Conservation (phyloP, 768 basidiomycete genomes). For the Leccinellum albellum region DNA sequence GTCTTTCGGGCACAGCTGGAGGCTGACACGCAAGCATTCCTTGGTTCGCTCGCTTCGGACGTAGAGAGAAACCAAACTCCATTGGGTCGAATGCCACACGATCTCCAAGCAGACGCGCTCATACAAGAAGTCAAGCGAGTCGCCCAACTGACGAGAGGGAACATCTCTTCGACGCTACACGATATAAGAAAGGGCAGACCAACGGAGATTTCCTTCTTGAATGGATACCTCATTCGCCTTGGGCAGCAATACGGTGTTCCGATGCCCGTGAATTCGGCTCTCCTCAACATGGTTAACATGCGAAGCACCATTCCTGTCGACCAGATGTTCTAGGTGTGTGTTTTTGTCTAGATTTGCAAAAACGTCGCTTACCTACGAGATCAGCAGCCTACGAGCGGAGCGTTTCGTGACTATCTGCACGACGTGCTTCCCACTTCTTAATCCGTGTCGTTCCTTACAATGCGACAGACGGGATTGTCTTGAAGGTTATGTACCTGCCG, state of each 20-base stretch:
- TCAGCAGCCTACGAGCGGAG: not conserved
- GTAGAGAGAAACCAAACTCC: slow-evolving; percentile 23
- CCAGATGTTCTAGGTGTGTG: slow-evolving; percentile 30
- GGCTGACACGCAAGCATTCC: slow-evolving; percentile 33
- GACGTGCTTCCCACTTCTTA: not conserved
- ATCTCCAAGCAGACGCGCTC: slow-evolving; percentile 45
- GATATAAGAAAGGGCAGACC: slow-evolving; percentile 58
- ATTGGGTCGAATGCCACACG: slow-evolving; percentile 42
- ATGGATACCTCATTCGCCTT: slow-evolving; percentile 71
- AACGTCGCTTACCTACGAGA: not conserved
- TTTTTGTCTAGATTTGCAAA: not conserved
- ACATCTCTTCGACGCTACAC: slow-evolving; percentile 77
- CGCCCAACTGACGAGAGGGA: slow-evolving; percentile 52
- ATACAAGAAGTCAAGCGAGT: slow-evolving; percentile 57
- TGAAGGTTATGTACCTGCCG: not conserved
- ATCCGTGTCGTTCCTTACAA: not conserved
- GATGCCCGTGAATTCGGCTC: slow-evolving; percentile 54
- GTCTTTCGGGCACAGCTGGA: slow-evolving; percentile 55
- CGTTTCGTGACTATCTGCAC: not conserved
- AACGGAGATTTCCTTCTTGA: slow-evolving; percentile 82
- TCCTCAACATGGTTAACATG: slow-evolving; percentile 59
- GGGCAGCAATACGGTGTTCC: slow-evolving; percentile 54
- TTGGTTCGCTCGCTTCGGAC: slow-evolving; percentile 23
- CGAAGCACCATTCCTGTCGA: slow-evolving; percentile 55
- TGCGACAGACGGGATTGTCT: not conserved